These are phyloP conservation scores for Gracilaria domingensis DNA, from an alignment of 23 red algal species.

Conservation along the genomic window DNA sequence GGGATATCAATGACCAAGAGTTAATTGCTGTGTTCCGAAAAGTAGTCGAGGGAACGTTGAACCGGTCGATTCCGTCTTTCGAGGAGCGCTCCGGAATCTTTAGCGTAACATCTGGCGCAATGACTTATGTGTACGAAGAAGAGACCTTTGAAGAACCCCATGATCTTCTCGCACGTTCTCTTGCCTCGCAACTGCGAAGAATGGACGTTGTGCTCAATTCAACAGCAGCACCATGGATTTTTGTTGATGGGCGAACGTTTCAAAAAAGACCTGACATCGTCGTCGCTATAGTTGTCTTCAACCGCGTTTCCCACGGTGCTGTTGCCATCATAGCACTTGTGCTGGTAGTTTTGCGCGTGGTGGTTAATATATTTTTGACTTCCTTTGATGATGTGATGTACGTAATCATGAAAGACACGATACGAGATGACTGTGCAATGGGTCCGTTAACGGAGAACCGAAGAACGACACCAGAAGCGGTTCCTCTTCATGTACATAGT, in stretches of 20 bases:
- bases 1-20: not conserved
- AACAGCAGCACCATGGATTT: slow-evolving; percentile 3
- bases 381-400: slow-evolving; percentile 19
- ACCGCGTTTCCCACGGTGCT: slow-evolving; percentile 1
- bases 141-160: not conserved
- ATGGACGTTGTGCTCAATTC: slow-evolving; percentile 26
- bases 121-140: not conserved
- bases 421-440: slow-evolving; percentile 8
- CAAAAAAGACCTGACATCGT: not conserved
- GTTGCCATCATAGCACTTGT: not conserved
- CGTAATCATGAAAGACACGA: not conserved
- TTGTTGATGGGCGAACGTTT: not conserved
- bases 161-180: not conserved
- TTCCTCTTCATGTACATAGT: too few species aligned
- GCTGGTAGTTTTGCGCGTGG: not conserved
- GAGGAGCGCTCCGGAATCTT: not conserved
- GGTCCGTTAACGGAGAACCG: not conserved
- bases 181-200: not conserved
- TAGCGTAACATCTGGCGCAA: not conserved
- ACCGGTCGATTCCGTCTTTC: not conserved
- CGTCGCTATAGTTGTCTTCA: not conserved
- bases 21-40: not conserved
- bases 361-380: not conserved
- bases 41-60: not conserved
- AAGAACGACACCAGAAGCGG: not conserved